phyloP scores from a whole-genome alignment of 441 rosid species.

The Omphalea diandra region DNA sequence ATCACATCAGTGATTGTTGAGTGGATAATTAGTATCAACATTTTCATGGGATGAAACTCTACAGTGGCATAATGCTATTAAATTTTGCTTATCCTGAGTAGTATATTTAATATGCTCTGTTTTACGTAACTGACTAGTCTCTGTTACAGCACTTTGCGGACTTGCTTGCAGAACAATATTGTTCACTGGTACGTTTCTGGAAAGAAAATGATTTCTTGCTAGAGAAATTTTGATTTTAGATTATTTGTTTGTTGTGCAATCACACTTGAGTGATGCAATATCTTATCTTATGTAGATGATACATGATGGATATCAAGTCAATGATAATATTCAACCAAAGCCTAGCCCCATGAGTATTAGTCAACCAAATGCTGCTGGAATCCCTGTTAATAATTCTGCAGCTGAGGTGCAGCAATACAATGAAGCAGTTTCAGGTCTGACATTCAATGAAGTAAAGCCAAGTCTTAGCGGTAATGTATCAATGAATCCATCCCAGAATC shows the following conservation, averaged over 20 bases:
- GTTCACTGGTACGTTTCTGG: conserved; percentile 62
- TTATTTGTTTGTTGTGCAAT: conserved; percentile 17
- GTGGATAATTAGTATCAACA: conserved; percentile 2
- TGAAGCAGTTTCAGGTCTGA: conserved; percentile 58
- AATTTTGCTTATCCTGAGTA: conserved; percentile 12
- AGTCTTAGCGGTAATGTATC: conserved; percentile 51
- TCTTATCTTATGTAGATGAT: conserved; percentile 73
- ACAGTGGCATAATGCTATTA: conserved; percentile 12
- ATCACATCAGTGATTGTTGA: too few relatives aligned
- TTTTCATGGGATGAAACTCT: conserved; percentile 4
- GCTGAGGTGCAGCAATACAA: conserved; percentile 60
- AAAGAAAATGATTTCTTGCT: neutral
- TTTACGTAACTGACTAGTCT: conserved; percentile 29
- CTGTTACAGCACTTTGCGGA: conserved; percentile 77
- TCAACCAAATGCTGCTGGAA: conserved; percentile 51
- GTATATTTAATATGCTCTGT: conserved; percentile 27
- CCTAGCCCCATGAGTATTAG: conserved; percentile 49
- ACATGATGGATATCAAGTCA: conserved; percentile 58
- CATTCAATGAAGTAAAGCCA: conserved; percentile 55
- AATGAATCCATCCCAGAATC: conserved; percentile 48
- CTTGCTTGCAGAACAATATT: conserved; percentile 76
- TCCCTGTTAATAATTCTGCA: conserved; percentile 49
- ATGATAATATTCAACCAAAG: conserved; percentile 58
- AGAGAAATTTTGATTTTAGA: conserved; percentile 11
- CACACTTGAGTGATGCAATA: conserved; percentile 24